Evolutionary conservation across 2,329 filamentous ascomycete species (phyloP).

Genomic region (Parastagonospora nodorum): DNA sequence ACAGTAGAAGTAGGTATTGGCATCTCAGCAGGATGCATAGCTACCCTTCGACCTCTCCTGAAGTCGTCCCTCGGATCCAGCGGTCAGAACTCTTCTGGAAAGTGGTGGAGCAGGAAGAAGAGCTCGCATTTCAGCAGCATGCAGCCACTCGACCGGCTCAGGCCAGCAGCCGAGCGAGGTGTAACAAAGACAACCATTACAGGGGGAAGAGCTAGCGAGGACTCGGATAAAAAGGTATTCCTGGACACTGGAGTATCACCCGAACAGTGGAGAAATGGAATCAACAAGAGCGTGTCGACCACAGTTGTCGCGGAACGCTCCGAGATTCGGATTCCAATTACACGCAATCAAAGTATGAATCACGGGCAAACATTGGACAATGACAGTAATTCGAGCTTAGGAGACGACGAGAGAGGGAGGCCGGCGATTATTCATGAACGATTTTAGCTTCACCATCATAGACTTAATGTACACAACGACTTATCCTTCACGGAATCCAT

Average conservation of each 20-base stretch:
- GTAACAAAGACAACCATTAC: slow-evolving; percentile 27
- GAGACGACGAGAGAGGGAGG: background rate
- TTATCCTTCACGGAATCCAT: too few species aligned
- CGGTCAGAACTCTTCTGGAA: background rate
- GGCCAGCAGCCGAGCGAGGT: slow-evolving; percentile 20
- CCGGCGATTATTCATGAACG: background rate
- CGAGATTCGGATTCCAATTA: background rate
- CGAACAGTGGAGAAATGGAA: slow-evolving; percentile 7
- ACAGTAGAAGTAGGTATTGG: slow-evolving; percentile 34
- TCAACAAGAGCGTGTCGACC: slow-evolving; percentile 1
- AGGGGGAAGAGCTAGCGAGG: slow-evolving; percentile 22
- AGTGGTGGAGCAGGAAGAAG: slow-evolving; percentile 7
- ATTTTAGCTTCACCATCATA: background rate
- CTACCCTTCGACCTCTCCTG: slow-evolving; percentile 32
- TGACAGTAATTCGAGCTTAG: background rate
- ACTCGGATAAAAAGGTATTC: slow-evolving; percentile 27
- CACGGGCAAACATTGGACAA: background rate
- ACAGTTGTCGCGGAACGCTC: slow-evolving; percentile 1
- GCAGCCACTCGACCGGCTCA: slow-evolving; percentile 19
- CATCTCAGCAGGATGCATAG: slow-evolving; percentile 35
- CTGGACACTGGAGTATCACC: slow-evolving; percentile 12
- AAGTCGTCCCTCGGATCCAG: slow-evolving; percentile 6
- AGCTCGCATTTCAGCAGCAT: slow-evolving; percentile 11
- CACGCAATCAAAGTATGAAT: background rate
- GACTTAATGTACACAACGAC: too few species aligned